phyloP scores from a whole-genome alignment of 306 rosid genomes.

The Glycine latifolia region DNA sequence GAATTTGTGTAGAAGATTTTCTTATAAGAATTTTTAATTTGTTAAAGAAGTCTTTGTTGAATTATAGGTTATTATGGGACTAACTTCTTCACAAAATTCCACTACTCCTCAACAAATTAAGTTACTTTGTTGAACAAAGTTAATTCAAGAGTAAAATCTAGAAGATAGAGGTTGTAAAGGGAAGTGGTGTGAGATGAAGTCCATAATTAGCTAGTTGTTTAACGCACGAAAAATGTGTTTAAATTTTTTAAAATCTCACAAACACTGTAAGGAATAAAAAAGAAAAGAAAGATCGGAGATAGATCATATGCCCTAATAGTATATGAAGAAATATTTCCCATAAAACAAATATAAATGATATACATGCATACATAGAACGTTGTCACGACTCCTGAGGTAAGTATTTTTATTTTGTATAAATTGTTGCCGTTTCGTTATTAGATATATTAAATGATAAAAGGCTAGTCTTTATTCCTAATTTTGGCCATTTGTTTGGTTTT shows the following conservation, averaged over 20 bases:
- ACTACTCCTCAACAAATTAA: neutral
- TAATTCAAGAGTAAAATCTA: neutral
- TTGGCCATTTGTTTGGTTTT: neutral
- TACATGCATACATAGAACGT: neutral
- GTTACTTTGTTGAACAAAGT: neutral
- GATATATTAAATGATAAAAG: too few relatives aligned
- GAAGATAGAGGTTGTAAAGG: neutral
- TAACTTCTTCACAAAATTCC: neutral
- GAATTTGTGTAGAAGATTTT: neutral
- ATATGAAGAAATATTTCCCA: neutral
- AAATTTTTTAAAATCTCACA: neutral
- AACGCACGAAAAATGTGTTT: neutral
- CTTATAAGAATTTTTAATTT: neutral
- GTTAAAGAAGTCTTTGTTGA: neutral
- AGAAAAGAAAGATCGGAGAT: neutral
- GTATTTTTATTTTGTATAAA: neutral
- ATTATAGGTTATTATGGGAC: neutral
- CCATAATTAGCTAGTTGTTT: neutral
- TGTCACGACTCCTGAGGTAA: neutral
- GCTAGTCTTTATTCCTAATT: neutral
- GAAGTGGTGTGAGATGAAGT: neutral
- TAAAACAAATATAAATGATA: neutral
- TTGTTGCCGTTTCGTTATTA: neutral
- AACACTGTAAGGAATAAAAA: neutral
- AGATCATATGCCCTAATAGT: neutral